phyloP scores from a whole-genome alignment of 495 filamentous ascomycete genomes.

The Astrothelium subdiscretum region DNA sequence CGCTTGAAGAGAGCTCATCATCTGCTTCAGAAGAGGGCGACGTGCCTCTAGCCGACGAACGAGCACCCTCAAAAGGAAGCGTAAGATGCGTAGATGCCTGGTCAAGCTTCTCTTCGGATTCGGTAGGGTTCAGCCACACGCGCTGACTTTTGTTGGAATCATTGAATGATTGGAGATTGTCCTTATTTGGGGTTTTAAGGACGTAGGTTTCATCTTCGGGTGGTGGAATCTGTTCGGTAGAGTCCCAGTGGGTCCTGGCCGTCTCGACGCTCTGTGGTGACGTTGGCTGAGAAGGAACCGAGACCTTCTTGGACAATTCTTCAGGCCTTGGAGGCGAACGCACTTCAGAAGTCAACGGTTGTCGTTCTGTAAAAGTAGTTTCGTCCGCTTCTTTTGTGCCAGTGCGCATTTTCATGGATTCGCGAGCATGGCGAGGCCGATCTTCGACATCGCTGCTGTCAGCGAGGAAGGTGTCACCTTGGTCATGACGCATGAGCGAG shows the following conservation, averaged over 20 bases:
- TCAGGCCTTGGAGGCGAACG: background rate
- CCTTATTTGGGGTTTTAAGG: background rate
- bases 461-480: slow-evolving; percentile 6
- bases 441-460: slow-evolving; percentile 8
- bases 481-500: slow-evolving; percentile 3
- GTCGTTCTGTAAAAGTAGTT: slow-evolving; percentile 8
- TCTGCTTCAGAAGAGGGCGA: slow-evolving; percentile 13
- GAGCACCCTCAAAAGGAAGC: slow-evolving; percentile 31
- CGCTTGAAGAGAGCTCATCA: slow-evolving; percentile 20
- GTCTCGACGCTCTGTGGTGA: background rate
- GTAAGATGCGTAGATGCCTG: slow-evolving; percentile 23
- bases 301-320: background rate
- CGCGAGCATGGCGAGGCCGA: background rate
- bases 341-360: slow-evolving; percentile 3
- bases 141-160: slow-evolving; percentile 19
- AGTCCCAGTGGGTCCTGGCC: background rate
- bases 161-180: background rate
- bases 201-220: background rate
- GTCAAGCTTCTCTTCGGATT: slow-evolving; percentile 34
- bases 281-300: background rate
- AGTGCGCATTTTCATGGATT: background rate
- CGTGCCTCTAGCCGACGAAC: slow-evolving; percentile 7
- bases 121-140: slow-evolving; percentile 28
- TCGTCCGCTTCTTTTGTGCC: background rate
- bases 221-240: background rate